phyloP scores from a whole-genome alignment of 2,329 filamentous ascomycete species.

The Pseudogymnoascus sp. region DNA sequence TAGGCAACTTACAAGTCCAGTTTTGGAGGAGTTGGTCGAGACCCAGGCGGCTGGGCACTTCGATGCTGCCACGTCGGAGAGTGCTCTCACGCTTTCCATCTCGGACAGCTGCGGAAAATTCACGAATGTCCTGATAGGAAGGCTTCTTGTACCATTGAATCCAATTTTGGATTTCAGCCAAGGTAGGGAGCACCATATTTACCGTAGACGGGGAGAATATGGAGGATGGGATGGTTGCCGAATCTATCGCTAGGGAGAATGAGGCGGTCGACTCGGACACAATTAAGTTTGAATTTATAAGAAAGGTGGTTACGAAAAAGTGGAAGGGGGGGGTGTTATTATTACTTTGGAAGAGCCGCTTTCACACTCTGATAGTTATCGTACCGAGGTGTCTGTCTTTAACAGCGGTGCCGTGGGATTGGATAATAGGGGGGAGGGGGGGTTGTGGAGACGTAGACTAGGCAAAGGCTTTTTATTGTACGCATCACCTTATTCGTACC shows the following conservation, averaged over 20 bases:
- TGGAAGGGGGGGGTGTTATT: slow-evolving; percentile 15
- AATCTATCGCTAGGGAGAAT: background rate
- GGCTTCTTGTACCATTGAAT: slow-evolving; percentile 42
- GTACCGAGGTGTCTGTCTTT: background rate
- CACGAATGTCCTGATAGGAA: slow-evolving; percentile 39
- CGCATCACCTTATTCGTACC: background rate
- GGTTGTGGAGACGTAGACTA: background rate
- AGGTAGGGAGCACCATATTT: background rate
- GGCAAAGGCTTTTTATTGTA: background rate
- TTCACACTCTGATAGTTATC: background rate
- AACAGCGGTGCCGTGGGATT: background rate
- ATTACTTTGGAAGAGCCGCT: background rate
- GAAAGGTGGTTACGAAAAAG: background rate
- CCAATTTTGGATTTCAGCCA: slow-evolving; percentile 24
- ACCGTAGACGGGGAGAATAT: background rate
- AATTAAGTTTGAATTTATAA: background rate
- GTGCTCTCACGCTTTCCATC: slow-evolving; percentile 31
- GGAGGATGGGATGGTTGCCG: background rate
- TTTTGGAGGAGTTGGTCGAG: slow-evolving; percentile 41
- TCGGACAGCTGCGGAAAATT: slow-evolving; percentile 34
- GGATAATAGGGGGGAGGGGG: background rate
- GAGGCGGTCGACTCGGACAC: background rate
- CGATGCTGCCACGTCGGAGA: slow-evolving; percentile 29
- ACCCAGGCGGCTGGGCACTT: slow-evolving; percentile 34
- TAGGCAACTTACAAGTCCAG: slow-evolving; percentile 34